A percentile compares a stretch with the other conserved stretches of the same genome.
These are phyloP conservation scores for Penicillium rolfsii DNA, from an alignment of 2,329 filamentous ascomycete genomes.

Conservation along the genomic window DNA sequence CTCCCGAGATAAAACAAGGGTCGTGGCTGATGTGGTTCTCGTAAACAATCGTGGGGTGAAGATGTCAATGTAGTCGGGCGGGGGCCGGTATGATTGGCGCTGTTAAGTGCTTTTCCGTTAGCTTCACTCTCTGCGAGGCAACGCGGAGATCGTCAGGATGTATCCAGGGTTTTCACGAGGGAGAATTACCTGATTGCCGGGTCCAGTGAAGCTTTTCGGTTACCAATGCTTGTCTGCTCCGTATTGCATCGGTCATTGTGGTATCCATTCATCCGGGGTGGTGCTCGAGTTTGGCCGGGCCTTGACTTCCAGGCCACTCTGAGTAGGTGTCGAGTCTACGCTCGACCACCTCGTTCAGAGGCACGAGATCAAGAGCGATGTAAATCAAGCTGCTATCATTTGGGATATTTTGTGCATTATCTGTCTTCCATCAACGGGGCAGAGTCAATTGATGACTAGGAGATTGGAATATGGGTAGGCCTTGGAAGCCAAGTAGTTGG, in stretches of 20 bases:
- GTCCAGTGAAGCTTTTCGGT: neutral
- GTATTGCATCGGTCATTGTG: neutral
- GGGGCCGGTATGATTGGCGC: neutral
- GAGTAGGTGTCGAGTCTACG: neutral
- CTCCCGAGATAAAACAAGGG: neutral
- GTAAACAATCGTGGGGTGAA: constrained; percentile 1
- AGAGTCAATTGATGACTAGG: too few relatives aligned
- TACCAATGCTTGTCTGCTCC: neutral
- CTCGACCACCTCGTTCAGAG: neutral
- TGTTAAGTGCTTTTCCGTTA: constrained; percentile 7
- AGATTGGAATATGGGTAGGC: too few relatives aligned
- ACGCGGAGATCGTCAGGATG: neutral
- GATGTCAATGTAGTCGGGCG: neutral
- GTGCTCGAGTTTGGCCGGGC: neutral
- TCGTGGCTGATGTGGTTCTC: neutral
- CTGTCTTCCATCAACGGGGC: too few relatives aligned
- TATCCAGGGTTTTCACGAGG: neutral
- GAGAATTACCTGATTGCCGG: neutral
- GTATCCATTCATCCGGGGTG: neutral
- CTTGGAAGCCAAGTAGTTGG: too few relatives aligned
- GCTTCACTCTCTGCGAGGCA: neutral
- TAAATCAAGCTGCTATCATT: too few relatives aligned
- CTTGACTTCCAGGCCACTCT: too few relatives aligned
- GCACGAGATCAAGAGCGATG: too few relatives aligned
- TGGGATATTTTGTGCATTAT: too few relatives aligned